Conservation (phyloP, 176 grass and related monocot species). For the Lolium perenne region DNA sequence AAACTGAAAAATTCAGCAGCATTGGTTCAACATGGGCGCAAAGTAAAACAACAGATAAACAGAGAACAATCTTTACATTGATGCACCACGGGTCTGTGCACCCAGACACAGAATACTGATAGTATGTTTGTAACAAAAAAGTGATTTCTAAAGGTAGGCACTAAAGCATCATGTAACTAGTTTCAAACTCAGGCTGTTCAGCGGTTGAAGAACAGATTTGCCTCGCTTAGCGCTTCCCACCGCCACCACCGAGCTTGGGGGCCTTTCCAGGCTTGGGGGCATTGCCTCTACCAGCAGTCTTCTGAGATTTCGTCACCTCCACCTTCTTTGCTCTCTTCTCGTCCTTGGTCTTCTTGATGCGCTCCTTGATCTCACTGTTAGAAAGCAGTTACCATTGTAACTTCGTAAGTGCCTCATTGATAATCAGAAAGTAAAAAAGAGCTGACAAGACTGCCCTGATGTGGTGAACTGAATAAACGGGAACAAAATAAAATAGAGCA, state of each 20-base stretch:
- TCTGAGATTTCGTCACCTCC: constrained; percentile 47
- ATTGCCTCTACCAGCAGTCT: constrained; percentile 21
- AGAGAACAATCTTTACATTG: not conserved
- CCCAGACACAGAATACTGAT: not conserved
- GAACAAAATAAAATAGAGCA: not conserved
- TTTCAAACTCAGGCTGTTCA: not conserved
- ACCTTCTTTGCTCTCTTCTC: constrained; percentile 62
- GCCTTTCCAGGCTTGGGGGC: constrained; percentile 49
- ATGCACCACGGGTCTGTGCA: not conserved
- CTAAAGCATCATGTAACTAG: not conserved
- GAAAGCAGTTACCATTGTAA: not conserved
- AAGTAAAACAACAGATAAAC: not conserved
- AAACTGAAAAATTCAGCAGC: not conserved
- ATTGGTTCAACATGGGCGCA: not conserved
- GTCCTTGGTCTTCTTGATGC: constrained; percentile 68
- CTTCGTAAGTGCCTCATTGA: too few species aligned
- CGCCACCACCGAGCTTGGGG: constrained; percentile 61
- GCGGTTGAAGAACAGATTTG: not conserved
- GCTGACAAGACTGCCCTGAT: not conserved
- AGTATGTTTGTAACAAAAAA: not conserved
- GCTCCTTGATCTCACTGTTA: constrained; percentile 62
- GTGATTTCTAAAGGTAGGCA: not conserved
- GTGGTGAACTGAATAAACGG: not conserved
- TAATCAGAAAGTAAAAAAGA: too few species aligned
- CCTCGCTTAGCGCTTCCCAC: constrained; percentile 52